These are phyloP conservation scores for Cicer pinnatifidum DNA, from an alignment of 306 rosid species.

Conservation along the genomic window DNA sequence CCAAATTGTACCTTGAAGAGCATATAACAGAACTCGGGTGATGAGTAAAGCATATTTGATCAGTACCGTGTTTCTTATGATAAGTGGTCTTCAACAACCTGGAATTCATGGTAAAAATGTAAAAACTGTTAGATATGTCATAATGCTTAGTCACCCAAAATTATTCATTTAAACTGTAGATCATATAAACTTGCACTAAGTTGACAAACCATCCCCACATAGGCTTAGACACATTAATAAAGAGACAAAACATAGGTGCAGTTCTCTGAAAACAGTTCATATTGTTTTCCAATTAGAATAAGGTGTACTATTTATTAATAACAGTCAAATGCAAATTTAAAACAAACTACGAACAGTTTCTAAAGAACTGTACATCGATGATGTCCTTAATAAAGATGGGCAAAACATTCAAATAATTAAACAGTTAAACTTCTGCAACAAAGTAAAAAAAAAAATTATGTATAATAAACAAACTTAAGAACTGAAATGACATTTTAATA, in stretches of 20 bases:
- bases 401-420: background rate
- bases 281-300: too few relatives aligned
- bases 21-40: constrained; percentile 94
- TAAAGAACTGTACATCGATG: too few relatives aligned
- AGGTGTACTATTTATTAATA: too few relatives aligned
- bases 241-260: background rate
- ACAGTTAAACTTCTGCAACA: constrained; percentile 17
- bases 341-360: too few relatives aligned
- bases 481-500: background rate
- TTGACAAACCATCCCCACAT: constrained; percentile 11
- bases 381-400: too few relatives aligned
- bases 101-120: constrained; percentile 38
- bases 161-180: constrained; percentile 31
- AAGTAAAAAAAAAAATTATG: too few relatives aligned
- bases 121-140: constrained; percentile 30
- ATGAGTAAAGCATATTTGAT: constrained; percentile 88
- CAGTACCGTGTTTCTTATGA: constrained; percentile 94
- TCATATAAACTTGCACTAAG: constrained; percentile 14
- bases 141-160: background rate
- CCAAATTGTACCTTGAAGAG: constrained; percentile 87
- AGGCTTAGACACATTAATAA: background rate
- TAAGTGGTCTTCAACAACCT: constrained; percentile 92
- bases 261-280: too few relatives aligned
- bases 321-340: too few relatives aligned
- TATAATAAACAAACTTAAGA: background rate